These are phyloP conservation scores for Hirschfeldia incana DNA, from an alignment of 345 rosid genomes.

Conservation along the genomic window DNA sequence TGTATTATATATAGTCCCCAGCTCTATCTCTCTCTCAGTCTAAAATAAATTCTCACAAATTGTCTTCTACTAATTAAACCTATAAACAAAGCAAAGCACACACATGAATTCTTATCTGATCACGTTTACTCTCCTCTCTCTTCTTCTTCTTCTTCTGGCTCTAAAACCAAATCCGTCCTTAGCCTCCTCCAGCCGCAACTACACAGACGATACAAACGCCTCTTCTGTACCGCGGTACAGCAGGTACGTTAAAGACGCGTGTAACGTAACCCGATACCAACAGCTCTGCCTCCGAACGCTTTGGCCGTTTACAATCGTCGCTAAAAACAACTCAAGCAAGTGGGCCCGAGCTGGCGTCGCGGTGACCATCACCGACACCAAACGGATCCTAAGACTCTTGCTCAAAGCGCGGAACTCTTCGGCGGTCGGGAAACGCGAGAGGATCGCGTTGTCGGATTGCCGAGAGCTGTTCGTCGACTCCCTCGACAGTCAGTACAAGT, in stretches of 20 bases:
- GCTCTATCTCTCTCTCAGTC: neutral
- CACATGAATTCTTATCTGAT: slow-evolving; percentile 10
- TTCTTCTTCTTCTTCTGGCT: slow-evolving; percentile 10
- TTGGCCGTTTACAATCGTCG: slow-evolving; percentile 57
- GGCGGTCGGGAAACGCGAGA: slow-evolving; percentile 25
- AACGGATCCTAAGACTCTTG: slow-evolving; percentile 30
- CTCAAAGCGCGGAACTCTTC: slow-evolving; percentile 32
- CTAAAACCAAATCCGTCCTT: slow-evolving; percentile 18
- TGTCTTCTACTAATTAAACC: neutral
- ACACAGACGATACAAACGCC: slow-evolving; percentile 13
- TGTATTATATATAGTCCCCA: neutral
- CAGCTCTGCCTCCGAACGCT: slow-evolving; percentile 61
- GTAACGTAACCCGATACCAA: slow-evolving; percentile 65
- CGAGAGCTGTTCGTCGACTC: slow-evolving; percentile 56
- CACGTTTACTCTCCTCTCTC: slow-evolving; percentile 24
- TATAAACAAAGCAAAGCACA: neutral
- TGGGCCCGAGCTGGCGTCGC: slow-evolving; percentile 89
- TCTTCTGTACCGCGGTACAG: slow-evolving; percentile 12
- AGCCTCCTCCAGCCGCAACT: neutral
- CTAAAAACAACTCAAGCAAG: slow-evolving; percentile 57
- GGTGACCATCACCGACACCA: slow-evolving; percentile 65
- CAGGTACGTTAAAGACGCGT: slow-evolving; percentile 61
- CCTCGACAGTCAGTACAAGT: slow-evolving; percentile 55
- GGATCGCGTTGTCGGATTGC: slow-evolving; percentile 65
- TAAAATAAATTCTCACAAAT: neutral